Conservation (phyloP, 176 grass and related monocot genomes). For the Themeda triandra region DNA sequence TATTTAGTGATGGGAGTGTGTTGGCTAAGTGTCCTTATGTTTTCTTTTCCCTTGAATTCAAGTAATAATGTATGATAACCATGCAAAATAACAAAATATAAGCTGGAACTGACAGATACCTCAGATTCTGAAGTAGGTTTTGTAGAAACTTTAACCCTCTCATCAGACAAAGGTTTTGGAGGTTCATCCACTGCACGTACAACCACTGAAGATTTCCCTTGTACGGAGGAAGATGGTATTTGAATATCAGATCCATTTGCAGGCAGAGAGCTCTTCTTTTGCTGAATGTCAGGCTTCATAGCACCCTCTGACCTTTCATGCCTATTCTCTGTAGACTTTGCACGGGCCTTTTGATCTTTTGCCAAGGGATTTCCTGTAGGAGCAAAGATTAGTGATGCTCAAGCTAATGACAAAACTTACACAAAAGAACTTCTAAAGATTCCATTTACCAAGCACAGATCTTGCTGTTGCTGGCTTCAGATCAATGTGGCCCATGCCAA, state of each 20-base stretch:
- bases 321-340: conserved; percentile 71
- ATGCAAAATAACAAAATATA: background rate
- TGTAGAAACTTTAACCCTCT: conserved; percentile 46
- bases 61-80: background rate
- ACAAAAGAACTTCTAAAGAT: conserved; percentile 4
- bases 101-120: conserved; percentile 41
- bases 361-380: conserved; percentile 55
- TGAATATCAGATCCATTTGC: conserved; percentile 60
- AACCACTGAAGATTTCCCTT: conserved; percentile 53
- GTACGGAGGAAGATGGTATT: conserved; percentile 38
- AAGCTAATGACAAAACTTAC: conserved; percentile 1
- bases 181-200: conserved; percentile 58
- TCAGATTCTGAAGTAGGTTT: conserved; percentile 70
- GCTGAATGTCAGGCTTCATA: conserved; percentile 52
- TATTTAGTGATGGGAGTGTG: background rate
- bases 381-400: conserved; percentile 21
- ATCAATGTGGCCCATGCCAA: conserved; percentile 91
- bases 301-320: conserved; percentile 70
- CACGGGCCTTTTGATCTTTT: conserved; percentile 55
- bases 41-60: background rate
- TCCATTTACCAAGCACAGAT: conserved; percentile 58
- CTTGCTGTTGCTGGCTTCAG: conserved; percentile 65
- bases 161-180: conserved; percentile 54
- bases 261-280: conserved; percentile 50
- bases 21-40: background rate